Percentiles rank a stretch among this genome's conserved stretches.
Conservation (phyloP, 2,329 filamentous ascomycete genomes). For the Cladorrhinum sp. region DNA sequence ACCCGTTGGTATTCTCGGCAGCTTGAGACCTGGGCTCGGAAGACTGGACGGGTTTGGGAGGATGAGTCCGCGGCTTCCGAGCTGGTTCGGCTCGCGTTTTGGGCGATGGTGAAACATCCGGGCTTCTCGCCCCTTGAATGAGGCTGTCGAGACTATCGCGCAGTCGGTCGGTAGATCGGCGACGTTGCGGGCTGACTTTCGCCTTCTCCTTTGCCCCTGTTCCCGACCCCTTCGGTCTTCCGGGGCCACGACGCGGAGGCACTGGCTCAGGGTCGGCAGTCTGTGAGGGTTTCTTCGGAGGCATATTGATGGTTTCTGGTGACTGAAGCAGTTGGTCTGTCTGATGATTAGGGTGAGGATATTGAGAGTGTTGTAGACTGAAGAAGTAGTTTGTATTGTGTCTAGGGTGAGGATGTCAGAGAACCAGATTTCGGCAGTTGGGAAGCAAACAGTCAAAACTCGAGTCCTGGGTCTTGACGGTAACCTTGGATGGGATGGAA, state of each 20-base stretch:
- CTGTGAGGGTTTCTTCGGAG: neutral
- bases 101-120: no score
- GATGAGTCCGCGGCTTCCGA: neutral
- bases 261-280: neutral
- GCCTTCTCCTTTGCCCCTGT: neutral
- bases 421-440: no score
- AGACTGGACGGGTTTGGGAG: neutral
- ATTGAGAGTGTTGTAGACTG: no score
- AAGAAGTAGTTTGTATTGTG: no score
- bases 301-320: neutral
- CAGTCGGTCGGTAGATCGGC: neutral
- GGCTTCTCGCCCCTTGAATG: neutral
- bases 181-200: no score
- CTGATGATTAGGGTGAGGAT: no score
- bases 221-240: neutral
- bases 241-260: neutral
- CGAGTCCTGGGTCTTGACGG: no score
- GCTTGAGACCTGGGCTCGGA: neutral
- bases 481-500: no score
- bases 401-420: no score
- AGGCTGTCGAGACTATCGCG: neutral
- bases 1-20: neutral
- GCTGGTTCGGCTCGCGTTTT: neutral
- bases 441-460: no score
- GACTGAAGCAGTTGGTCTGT: no score